Percentiles rank a stretch among this genome's conserved stretches.
Evolutionary conservation across 495 filamentous ascomycete species (phyloP).

Genomic region (Penicillium malachiteum): DNA sequence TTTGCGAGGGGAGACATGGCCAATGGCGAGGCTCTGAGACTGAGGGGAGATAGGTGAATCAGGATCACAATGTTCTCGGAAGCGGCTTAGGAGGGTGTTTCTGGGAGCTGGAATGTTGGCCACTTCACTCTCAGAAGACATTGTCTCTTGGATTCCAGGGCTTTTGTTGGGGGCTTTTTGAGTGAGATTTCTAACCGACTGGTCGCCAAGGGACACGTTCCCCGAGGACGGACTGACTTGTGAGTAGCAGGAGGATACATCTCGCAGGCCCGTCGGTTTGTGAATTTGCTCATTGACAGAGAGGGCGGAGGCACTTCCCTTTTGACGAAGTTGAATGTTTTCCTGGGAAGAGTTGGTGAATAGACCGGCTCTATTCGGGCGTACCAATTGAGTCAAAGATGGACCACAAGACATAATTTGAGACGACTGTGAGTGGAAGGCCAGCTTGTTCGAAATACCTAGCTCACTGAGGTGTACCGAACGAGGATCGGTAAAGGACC

Average conservation of each 20-base stretch:
- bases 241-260: conserved; percentile 33
- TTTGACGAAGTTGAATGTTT: conserved; percentile 4
- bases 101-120: neutral
- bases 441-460: conserved; percentile 33
- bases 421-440: conserved; percentile 25
- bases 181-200: neutral
- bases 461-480: conserved; percentile 35
- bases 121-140: neutral
- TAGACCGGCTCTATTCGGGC: conserved; percentile 13
- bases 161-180: neutral
- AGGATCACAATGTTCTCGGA: conserved; percentile 32
- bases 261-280: conserved; percentile 8
- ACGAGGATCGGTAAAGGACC: conserved; percentile 14
- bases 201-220: neutral
- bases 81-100: conserved; percentile 20
- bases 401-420: conserved; percentile 21
- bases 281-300: conserved; percentile 5
- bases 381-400: conserved; percentile 21
- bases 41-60: conserved; percentile 6
- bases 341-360: conserved; percentile 18
- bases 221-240: conserved; percentile 11
- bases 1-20: conserved; percentile 25
- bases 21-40: conserved; percentile 2
- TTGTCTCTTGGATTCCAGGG: neutral
- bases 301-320: conserved; percentile 5